phyloP scores from a whole-genome alignment of 257 asterid genomes.

The Petunia axillaris region DNA sequence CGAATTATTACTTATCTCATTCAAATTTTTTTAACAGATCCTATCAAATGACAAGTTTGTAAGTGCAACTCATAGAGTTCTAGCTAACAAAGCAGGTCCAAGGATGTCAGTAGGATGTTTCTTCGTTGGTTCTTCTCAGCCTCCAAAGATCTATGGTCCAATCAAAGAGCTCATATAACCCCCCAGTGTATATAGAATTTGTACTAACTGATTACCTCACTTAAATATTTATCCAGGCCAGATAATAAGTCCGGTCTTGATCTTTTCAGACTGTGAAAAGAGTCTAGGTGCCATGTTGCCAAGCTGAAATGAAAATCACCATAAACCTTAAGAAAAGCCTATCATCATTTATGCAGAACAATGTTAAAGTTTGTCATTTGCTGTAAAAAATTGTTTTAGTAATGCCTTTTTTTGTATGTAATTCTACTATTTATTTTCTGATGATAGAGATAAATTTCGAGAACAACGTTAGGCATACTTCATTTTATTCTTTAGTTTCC shows the following conservation, averaged over 20 bases:
- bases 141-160: conserved; percentile 50
- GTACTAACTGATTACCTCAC: conserved; percentile 43
- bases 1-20: background rate
- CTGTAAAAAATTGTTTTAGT: no score
- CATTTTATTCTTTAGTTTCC: no score
- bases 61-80: conserved; percentile 65
- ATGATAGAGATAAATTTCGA: no score
- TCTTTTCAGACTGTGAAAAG: conserved; percentile 18
- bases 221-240: conserved; percentile 42
- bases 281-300: background rate
- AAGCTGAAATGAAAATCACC: no score
- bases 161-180: conserved; percentile 54
- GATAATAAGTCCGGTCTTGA: conserved; percentile 47
- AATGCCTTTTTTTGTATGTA: no score
- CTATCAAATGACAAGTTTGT: conserved; percentile 60
- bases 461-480: no score
- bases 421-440: no score
- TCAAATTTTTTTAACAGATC: conserved; percentile 38
- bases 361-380: no score
- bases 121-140: conserved; percentile 39
- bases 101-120: conserved; percentile 70
- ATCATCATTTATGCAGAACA: no score
- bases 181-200: conserved; percentile 50
- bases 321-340: no score
- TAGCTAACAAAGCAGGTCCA: conserved; percentile 59